Base-by-base conservation (phyloP, 495 filamentous ascomycete species). In the Penicillium goetzii region DNA sequence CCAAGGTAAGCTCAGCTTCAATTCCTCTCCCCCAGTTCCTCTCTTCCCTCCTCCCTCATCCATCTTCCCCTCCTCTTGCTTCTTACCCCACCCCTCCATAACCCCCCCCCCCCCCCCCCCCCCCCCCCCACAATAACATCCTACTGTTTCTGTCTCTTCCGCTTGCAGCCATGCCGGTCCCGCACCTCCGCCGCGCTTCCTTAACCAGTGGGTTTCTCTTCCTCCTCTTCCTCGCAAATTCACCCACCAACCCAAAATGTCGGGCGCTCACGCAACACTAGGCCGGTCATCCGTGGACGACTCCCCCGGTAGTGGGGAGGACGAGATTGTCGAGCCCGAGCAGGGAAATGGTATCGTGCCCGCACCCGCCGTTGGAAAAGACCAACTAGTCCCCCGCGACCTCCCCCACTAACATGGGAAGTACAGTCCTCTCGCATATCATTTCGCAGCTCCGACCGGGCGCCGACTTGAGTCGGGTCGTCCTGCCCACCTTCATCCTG, bases 401-500 rank as follows among this genome's bases (percentile, higher is more conserved):
- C 21, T 2, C 50, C 34, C 40, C 23, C 41, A 45, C 61, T 40
- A 26, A 45, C 54, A 6, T 21, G 32, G n/a, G 25, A 7, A 33
- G 15, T 2, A 26, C 65, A 96, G 92, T 97, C 68, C 87, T 97
- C 66, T 89, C 86, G 59, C 93, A 97, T 77, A 97, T 99, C 76
- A 97, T 99, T 63, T 96, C 92, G 41, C 96, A 98, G 80, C 83
- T 99, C 52, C 88, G 95, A 63, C 95, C 96, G 36, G 95, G 95
- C 60, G 95, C 95, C 59, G 95, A 99, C 74, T 81, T 99, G 62
- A 96, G 92, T 77, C 87, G 93, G 67, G 93, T 99, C 58, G 92
- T 93, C 32, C 80, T 99, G 62, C 95, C 95, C 30, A 99, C 95
- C 36, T 99, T 99, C 77, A 99, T 99, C 68, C 84, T 99, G 54